These are phyloP conservation scores for Teunomyces tritomae DNA, from an alignment of 805 yeast species.

Conservation along the genomic window DNA sequence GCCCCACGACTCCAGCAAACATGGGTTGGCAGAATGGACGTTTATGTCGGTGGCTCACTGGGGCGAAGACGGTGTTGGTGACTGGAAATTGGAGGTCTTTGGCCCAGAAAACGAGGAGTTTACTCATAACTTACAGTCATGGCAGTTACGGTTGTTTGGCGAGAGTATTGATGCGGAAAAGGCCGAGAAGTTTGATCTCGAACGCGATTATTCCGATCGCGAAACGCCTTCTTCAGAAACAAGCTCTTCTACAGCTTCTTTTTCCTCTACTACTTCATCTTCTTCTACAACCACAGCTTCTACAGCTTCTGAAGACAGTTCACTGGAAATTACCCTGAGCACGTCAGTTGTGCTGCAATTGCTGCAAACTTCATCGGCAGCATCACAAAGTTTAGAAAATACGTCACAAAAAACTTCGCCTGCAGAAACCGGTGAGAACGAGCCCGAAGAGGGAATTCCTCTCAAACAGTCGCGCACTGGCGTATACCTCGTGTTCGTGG, in stretches of 20 bases:
- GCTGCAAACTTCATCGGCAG: not conserved
- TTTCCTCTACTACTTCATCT: too few species aligned
- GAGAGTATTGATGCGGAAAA: slow-evolving; percentile 63
- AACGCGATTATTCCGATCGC: slow-evolving; percentile 45
- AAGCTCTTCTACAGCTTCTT: slow-evolving; percentile 5
- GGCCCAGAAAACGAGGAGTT: slow-evolving; percentile 27
- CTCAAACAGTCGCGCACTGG: slow-evolving; percentile 46
- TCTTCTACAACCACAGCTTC: too few species aligned
- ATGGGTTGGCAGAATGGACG: slow-evolving; percentile 79
- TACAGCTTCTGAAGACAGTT: too few species aligned
- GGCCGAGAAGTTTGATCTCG: slow-evolving; percentile 55
- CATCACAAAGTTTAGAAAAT: not conserved
- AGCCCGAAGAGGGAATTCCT: slow-evolving; percentile 23
- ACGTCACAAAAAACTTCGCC: not conserved
- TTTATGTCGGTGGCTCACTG: slow-evolving; percentile 98
- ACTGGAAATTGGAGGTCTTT: slow-evolving; percentile 71
- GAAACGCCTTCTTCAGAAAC: slow-evolving; percentile 11
- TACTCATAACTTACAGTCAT: slow-evolving; percentile 47
- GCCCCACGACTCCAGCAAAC: slow-evolving; percentile 48
- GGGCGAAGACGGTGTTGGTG: slow-evolving; percentile 82
- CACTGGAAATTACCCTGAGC: not conserved
- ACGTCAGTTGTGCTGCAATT: not conserved
- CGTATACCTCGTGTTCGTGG: slow-evolving; percentile 59
- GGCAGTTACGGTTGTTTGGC: slow-evolving; percentile 85
- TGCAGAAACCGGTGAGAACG: slow-evolving; percentile 3